Base-by-base conservation (phyloP, 2,329 filamentous ascomycete species). In the Didymella pomorum region DNA sequence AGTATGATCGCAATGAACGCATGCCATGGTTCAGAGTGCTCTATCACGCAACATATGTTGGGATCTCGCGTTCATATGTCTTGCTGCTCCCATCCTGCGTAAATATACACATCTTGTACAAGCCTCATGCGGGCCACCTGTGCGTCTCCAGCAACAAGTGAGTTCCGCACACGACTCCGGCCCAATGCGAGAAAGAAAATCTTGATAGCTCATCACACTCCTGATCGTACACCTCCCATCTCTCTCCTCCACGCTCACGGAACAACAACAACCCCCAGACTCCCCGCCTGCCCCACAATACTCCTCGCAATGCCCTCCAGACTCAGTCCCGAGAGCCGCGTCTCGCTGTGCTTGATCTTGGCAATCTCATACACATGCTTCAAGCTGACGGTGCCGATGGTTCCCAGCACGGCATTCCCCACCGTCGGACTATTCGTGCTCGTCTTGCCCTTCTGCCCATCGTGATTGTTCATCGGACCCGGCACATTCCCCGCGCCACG, bases 281-380 rank as follows among this genome's bases (percentile, higher is more conserved):
- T 83, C 52, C 75, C 80, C 52, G 81, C 81, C 75, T 83, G 81
- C 56, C 79, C 85, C 43, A 81, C 69, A 26, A 93, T 91, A 21
- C 93, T 94, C 64, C 91, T 86, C 25, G 87, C 83, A 71, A 98
- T 76, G 0, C 91, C 93, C 79, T 97, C 92, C 31, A 96, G 85
- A 64, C 89, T 93, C 89, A 93, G 91, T 0, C 89, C 89, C 74
- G 69, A 74, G 64, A 83, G 64, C 56, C 81, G 70, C 39, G 69
- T 72, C 78, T 83, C 81, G 2, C 67, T 65, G 53, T 79, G 89
- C 85, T 99, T 99, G 73, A 99, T 96, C 83, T 92, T 93, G 65
- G 95, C 95, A 78, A 99, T 98, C 81, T 98, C 94, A 80, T 93
- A 98, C 21, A 99, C 83, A 80, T 99, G 95, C 83, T 99, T 99